Evolutionary conservation across 495 filamentous ascomycete species (phyloP).

Genomic region (Sabuloglossum arenarium): DNA sequence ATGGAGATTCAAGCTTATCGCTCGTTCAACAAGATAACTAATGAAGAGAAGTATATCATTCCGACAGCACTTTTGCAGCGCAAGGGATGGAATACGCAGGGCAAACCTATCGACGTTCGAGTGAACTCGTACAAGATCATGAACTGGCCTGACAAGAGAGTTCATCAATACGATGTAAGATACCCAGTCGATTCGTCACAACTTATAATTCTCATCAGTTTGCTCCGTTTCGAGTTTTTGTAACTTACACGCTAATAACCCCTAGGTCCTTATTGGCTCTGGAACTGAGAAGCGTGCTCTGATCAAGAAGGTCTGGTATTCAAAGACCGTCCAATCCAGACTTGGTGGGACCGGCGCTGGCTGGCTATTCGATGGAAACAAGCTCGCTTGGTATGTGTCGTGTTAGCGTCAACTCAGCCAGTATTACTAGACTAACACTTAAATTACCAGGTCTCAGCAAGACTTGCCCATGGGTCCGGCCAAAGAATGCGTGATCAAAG

Average conservation of each 20-base stretch:
- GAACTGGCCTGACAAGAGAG: constrained; percentile 25
- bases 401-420: constrained; percentile 7
- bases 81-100: constrained; percentile 32
- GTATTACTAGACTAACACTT: not conserved
- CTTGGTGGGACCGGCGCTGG: constrained; percentile 21
- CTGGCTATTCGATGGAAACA: constrained; percentile 61
- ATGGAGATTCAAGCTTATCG: not conserved
- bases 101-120: constrained; percentile 31
- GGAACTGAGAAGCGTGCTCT: constrained; percentile 39
- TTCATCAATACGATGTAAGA: constrained; percentile 82
- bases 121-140: constrained; percentile 60
- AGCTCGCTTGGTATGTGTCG: constrained; percentile 23
- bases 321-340: constrained; percentile 28
- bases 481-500: constrained; percentile 21
- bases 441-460: constrained; percentile 10
- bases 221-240: not conserved
- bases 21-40: constrained; percentile 1
- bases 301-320: constrained; percentile 55
- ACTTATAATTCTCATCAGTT: not conserved
- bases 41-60: not conserved
- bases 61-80: constrained; percentile 14
- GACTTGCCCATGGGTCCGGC: not conserved
- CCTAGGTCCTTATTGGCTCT: constrained; percentile 39
- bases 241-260: not conserved
- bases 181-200: not conserved